Evolutionary conservation across 768 basidiomycete genomes (phyloP), one percentile per base, ranked within the genome.

Genomic region (Tylopilus plumbeoviolaceoides): DNA sequence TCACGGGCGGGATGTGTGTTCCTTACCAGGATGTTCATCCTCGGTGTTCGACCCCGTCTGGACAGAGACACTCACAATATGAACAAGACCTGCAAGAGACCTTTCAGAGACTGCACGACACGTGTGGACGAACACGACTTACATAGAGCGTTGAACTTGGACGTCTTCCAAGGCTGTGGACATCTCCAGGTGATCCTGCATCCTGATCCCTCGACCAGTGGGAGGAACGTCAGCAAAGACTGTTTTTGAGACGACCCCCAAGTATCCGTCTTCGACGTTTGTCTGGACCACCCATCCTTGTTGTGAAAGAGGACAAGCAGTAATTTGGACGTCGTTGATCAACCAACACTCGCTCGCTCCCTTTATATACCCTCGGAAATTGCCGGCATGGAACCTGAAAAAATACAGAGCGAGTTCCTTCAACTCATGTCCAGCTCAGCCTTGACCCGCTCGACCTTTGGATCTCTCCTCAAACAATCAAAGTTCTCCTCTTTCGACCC

Each of bases 161-260:
- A 60, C 40, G 31, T 46, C 56, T 48, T 40, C 23, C 44, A 39
- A 20, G 6, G 9, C 3, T 89, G 83, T 88, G 70, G 78, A 75
- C 82, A 70, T 74, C 86, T 80, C 87, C 86, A 91, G 89, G 89
- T 91, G 84, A 85, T 91, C 89, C 83, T 78, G 89, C 89, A 75
- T 91, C 89, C 85, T 89, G 21, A 72, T 85, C 78, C 81, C 89
- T 91, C 89, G 71, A 91, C 89, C 89, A 80, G 70, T 66, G 89
- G 89, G 89, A 91, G 79, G 75, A 83, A 80, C 88, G 75, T 79
- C 89, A 83, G 89, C 89, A 83, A 80, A 84, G 87, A 91, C 79
- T 90, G 89, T 91, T 91, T 91, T 90, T 80, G 87, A 87, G 86
- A 75, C 65, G 62, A 47, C 69, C 51, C 11, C n/a, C 74, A 7